Evolutionary conservation across 192 early-diverging fungal species (phyloP).

Genomic region (Coemansia aciculifera): DNA sequence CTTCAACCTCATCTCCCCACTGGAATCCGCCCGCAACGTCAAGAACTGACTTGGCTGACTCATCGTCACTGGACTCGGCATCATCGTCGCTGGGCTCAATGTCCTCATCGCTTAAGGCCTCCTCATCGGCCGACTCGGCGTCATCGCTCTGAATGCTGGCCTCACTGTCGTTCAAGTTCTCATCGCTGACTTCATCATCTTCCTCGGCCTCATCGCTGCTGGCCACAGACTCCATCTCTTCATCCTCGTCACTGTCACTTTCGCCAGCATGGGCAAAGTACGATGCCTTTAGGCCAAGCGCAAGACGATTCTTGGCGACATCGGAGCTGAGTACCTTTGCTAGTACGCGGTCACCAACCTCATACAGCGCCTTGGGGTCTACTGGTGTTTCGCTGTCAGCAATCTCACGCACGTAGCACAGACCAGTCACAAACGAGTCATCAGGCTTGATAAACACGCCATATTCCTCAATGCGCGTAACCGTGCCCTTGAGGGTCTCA

Average conservation of each 20-base stretch:
- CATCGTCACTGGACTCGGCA: slow-evolving; percentile 2
- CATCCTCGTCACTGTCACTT: slow-evolving; percentile 37
- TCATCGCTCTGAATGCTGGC: slow-evolving; percentile 6
- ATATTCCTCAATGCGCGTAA: slow-evolving; percentile 70
- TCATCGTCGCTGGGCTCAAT: slow-evolving; percentile 7
- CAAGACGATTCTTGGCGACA: slow-evolving; percentile 63
- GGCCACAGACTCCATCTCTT: slow-evolving; percentile 12
- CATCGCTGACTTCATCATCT: slow-evolving; percentile 8
- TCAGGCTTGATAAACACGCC: slow-evolving; percentile 85
- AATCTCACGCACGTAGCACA: slow-evolving; percentile 84
- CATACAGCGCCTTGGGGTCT: slow-evolving; percentile 68
- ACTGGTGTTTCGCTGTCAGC: slow-evolving; percentile 76
- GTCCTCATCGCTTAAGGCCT: not conserved
- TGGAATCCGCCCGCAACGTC: slow-evolving; percentile 50
- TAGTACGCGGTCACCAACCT: slow-evolving; percentile 81
- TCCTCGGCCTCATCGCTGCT: slow-evolving; percentile 30
- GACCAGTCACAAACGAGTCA: slow-evolving; percentile 70
- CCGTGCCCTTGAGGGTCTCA: slow-evolving; percentile 75
- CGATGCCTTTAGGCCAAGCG: slow-evolving; percentile 81
- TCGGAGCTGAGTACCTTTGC: slow-evolving; percentile 79
- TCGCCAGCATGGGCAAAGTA: slow-evolving; percentile 70
- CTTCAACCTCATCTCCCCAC: slow-evolving; percentile 56
- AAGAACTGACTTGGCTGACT: slow-evolving; percentile 23
- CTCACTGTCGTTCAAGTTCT: slow-evolving; percentile 14
- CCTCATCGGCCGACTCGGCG: not conserved